phyloP scores from a whole-genome alignment of 2,329 filamentous ascomycete species.

The Alternaria metachromatica region DNA sequence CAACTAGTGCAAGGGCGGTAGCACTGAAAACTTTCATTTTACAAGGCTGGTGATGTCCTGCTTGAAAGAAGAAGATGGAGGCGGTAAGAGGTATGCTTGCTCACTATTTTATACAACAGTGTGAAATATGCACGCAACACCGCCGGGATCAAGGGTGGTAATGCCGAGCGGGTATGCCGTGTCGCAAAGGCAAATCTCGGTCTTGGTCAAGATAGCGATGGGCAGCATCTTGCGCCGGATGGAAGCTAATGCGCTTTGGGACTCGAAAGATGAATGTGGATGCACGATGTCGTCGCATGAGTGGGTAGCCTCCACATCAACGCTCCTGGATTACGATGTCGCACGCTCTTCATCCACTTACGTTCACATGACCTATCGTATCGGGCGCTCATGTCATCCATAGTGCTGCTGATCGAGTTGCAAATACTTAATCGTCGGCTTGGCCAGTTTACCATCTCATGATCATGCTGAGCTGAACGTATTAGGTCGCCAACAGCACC shows the following conservation, averaged over 20 bases:
- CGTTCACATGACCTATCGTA: neutral
- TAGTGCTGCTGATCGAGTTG: neutral
- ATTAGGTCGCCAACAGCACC: neutral
- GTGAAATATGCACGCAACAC: neutral
- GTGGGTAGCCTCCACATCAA: neutral
- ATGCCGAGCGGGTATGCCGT: slow-evolving; percentile 1
- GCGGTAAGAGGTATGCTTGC: neutral
- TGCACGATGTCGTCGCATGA: neutral
- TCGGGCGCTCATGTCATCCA: neutral
- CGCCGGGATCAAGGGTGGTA: neutral
- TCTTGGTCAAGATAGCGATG: neutral
- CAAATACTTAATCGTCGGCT: neutral
- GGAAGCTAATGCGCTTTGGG: neutral
- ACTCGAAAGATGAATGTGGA: neutral
- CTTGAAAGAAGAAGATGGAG: neutral
- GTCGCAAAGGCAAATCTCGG: neutral
- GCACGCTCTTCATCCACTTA: neutral
- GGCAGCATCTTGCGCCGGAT: neutral
- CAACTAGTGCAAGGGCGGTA: slow-evolving; percentile 20
- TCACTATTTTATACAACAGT: slow-evolving; percentile 3
- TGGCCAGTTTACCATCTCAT: neutral
- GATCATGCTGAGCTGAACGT: neutral
- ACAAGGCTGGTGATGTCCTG: neutral
- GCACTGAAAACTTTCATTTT: slow-evolving; percentile 27
- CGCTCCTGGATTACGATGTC: neutral